A percentile compares a stretch with the other conserved stretches of the same genome.
These are phyloP conservation scores for Stachybotrys chartarum DNA, from an alignment of 2,329 filamentous ascomycete genomes.

Conservation along the genomic window DNA sequence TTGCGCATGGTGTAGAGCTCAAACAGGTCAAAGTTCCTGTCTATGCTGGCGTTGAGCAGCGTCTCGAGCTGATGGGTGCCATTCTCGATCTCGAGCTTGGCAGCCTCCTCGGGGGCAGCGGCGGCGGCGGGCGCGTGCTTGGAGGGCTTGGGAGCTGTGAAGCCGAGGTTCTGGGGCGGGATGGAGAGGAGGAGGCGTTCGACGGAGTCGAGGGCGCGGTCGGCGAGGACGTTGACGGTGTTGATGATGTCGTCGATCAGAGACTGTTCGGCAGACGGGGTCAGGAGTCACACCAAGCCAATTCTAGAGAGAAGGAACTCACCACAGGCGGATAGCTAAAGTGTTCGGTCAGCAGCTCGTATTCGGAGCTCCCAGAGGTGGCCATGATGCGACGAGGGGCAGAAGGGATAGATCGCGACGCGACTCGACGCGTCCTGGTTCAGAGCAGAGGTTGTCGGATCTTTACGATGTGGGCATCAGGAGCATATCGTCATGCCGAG, in stretches of 20 bases:
- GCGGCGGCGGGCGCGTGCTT: constrained; percentile 16
- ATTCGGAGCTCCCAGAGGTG: constrained; percentile 37
- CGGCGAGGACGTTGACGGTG: constrained; percentile 86
- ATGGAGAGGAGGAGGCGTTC: constrained; percentile 73
- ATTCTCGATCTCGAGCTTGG: constrained; percentile 69
- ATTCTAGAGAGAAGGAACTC: constrained; percentile 24
- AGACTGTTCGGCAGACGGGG: constrained; percentile 44
- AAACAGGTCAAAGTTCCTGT: constrained; percentile 79
- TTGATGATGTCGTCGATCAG: constrained; percentile 98
- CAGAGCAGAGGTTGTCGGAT: not conserved
- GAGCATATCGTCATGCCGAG: not conserved
- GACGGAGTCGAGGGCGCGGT: constrained; percentile 80
- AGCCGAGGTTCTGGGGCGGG: constrained; percentile 73
- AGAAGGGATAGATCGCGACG: not conserved
- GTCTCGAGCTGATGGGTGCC: constrained; percentile 82
- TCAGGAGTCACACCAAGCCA: not conserved
- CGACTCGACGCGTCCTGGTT: not conserved
- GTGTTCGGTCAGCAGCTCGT: constrained; percentile 83
- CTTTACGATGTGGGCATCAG: not conserved
- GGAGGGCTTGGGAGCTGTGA: constrained; percentile 44
- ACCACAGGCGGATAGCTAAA: constrained; percentile 91
- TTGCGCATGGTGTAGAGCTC: constrained; percentile 89
- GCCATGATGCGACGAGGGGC: constrained; percentile 17
- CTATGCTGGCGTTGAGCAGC: constrained; percentile 70
- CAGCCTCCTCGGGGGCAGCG: constrained; percentile 27